phyloP scores from a whole-genome alignment of 177 flowering plant genomes.

The Vitis hybrid region DNA sequence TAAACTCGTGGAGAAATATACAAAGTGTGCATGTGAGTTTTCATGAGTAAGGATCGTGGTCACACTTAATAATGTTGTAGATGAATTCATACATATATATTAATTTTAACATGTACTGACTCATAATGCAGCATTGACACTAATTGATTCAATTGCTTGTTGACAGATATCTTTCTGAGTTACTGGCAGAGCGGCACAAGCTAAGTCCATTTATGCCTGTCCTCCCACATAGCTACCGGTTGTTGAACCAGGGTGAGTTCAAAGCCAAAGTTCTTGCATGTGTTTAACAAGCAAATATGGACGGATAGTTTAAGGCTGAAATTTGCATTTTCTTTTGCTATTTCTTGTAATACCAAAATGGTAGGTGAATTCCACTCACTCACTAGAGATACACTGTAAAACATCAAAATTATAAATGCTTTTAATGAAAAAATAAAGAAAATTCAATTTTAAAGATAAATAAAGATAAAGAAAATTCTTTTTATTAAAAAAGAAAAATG shows the following conservation, averaged over 20 bases:
- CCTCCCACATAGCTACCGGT: conserved; percentile 64
- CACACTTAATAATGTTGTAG: no score
- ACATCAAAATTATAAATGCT: not conserved
- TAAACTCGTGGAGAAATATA: no score
- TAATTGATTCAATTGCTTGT: conserved; percentile 7
- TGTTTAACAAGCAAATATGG: not conserved
- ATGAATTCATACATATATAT: no score
- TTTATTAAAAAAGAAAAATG: not conserved
- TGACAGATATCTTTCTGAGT: conserved; percentile 79
- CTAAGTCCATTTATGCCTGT: conserved; percentile 78
- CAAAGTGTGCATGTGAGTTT: no score
- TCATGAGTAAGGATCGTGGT: no score
- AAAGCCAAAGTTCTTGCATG: not conserved
- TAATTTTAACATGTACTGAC: not conserved
- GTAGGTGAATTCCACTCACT: not conserved
- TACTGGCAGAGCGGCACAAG: conserved; percentile 79
- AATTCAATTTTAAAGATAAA: not conserved
- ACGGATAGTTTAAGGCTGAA: not conserved
- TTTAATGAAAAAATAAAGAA: not conserved
- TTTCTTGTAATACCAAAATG: not conserved
- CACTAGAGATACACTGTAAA: not conserved
- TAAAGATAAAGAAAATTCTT: not conserved
- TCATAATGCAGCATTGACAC: not conserved
- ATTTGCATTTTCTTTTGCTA: not conserved
- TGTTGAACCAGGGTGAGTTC: conserved; percentile 83